A percentile compares a stretch with the other conserved stretches of the same genome.
phyloP scores from a whole-genome alignment of 108 stramenopile species.

The Seminavis robusta region DNA sequence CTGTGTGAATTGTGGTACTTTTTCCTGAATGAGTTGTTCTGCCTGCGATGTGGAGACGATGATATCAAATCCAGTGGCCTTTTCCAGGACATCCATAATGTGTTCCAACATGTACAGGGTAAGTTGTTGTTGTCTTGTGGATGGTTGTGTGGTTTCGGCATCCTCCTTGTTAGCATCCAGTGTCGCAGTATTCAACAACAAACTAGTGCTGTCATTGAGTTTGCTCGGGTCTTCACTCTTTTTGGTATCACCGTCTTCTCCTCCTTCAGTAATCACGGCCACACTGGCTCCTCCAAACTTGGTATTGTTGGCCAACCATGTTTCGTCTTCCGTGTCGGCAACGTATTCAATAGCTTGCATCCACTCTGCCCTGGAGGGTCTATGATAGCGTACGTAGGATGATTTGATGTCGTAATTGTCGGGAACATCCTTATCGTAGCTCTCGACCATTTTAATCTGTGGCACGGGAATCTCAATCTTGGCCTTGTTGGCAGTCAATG shows the following conservation, averaged over 20 bases:
- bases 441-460: conserved; percentile 52
- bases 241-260: conserved; percentile 4
- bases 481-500: conserved; percentile 26
- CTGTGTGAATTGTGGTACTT: conserved; percentile 50
- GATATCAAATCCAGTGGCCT: conserved; percentile 79
- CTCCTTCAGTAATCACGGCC: conserved; percentile 1
- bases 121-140: conserved; percentile 29
- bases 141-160: conserved; percentile 31
- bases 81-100: conserved; percentile 81
- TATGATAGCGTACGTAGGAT: conserved; percentile 65
- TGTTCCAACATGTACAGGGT: conserved; percentile 54
- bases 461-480: conserved; percentile 82
- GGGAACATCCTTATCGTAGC: conserved; percentile 61
- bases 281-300: conserved; percentile 56
- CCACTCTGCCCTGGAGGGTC: conserved; percentile 45
- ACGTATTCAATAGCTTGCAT: conserved; percentile 61
- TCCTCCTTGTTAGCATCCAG: no score
- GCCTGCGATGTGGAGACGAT: conserved; percentile 67
- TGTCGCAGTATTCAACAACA: no score
- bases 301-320: conserved; percentile 57
- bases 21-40: conserved; percentile 48
- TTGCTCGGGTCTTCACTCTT: not conserved
- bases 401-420: conserved; percentile 45
- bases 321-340: conserved; percentile 74
- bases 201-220: not conserved